phyloP scores from a whole-genome alignment of 768 basidiomycete genomes.

The Nidularia pulvinata region DNA sequence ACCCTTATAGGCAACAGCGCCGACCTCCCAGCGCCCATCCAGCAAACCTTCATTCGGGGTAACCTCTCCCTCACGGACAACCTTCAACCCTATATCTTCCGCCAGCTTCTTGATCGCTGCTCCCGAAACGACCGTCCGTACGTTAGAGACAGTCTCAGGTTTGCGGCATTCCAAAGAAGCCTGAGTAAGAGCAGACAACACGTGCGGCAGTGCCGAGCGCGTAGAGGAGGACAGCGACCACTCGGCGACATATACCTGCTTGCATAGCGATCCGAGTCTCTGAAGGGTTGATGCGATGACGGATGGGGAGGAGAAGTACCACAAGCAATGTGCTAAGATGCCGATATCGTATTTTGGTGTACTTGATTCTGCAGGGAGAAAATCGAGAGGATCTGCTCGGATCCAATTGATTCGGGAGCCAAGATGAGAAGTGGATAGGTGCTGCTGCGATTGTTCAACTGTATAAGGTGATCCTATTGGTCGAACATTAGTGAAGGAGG shows the following conservation, averaged over 20 bases:
- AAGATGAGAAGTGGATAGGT: conserved; percentile 20
- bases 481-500: background rate
- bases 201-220: conserved; percentile 18
- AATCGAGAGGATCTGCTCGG: background rate
- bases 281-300: conserved; percentile 21
- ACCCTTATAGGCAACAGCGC: conserved; percentile 8
- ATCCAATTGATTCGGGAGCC: conserved; percentile 17
- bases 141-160: conserved; percentile 20
- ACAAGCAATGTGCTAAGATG: conserved; percentile 30
- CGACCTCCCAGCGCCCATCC: conserved; percentile 34
- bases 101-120: conserved; percentile 21
- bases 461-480: conserved; percentile 28
- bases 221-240: background rate
- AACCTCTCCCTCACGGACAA: conserved; percentile 16
- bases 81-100: conserved; percentile 12
- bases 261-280: conserved; percentile 10
- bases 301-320: conserved; percentile 36
- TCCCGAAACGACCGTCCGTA: conserved; percentile 33
- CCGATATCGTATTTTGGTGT: conserved; percentile 27
- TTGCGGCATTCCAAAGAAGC: conserved; percentile 29
- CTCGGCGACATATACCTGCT: background rate
- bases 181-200: conserved; percentile 32
- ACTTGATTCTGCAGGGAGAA: conserved; percentile 23
- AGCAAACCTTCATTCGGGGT: conserved; percentile 16
- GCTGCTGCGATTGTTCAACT: conserved; percentile 31